A percentile compares a stretch with the other conserved stretches of the same genome.
Conservation (phyloP, 352 stramenopile genomes). For the Phytopythium boreale region DNA sequence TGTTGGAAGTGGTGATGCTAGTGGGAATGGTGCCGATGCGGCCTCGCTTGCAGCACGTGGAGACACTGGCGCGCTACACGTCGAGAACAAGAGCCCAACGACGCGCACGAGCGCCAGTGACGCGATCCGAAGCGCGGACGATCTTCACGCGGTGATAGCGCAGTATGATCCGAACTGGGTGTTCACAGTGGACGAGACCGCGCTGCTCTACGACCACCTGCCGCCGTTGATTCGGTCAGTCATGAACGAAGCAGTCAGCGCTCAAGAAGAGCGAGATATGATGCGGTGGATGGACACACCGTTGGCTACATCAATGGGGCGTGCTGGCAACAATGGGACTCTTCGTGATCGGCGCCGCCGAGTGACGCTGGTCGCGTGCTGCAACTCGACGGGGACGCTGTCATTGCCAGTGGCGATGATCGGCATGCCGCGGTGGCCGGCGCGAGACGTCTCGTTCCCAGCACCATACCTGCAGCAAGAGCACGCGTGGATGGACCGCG, state of each 20-base stretch:
- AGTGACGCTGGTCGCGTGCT: conserved; percentile 22
- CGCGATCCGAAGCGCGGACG: background rate
- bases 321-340: background rate
- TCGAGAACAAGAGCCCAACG: no score
- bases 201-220: conserved; percentile 24
- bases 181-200: conserved; percentile 27
- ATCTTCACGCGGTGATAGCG: conserved; percentile 19
- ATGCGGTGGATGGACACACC: no score
- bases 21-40: no score
- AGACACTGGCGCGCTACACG: background rate
- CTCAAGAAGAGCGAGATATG: no score
- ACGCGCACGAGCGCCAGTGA: background rate
- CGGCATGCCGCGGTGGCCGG: conserved; percentile 13
- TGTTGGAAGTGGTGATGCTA: background rate
- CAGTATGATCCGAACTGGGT: conserved; percentile 26
- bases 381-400: conserved; percentile 22
- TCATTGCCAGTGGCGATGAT: conserved; percentile 18
- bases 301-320: no score
- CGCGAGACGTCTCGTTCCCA: background rate
- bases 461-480: conserved; percentile 20
- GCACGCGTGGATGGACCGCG: conserved; percentile 27
- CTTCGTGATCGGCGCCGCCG: background rate
- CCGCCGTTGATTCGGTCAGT: background rate
- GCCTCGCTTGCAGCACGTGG: background rate
- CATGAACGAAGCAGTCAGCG: background rate